Evolutionary conservation across 2,329 filamentous ascomycete genomes (phyloP).

Genomic region (Aspergillus fumigatiaffinis): DNA sequence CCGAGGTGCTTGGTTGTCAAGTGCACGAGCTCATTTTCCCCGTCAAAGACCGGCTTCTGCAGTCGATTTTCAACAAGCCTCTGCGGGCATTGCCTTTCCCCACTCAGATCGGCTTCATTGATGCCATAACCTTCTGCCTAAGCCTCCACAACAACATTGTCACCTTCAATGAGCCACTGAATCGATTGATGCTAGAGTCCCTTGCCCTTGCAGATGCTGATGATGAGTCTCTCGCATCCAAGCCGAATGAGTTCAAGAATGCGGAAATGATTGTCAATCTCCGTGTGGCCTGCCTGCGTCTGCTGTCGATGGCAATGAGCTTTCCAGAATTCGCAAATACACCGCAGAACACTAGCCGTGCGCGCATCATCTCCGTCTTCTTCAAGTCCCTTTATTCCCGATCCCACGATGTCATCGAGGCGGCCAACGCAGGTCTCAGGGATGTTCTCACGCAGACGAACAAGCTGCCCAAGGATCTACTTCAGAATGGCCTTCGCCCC

Average conservation of each 20-base stretch:
- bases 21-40: slow-evolving; percentile 86
- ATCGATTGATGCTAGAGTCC: slow-evolving; percentile 87
- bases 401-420: slow-evolving; percentile 85
- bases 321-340: slow-evolving; percentile 86
- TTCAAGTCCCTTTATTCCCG: slow-evolving; percentile 97
- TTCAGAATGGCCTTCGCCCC: slow-evolving; percentile 89
- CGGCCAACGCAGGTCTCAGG: slow-evolving; percentile 85
- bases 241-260: slow-evolving; percentile 91
- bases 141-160: slow-evolving; percentile 84
- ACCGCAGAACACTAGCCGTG: slow-evolving; percentile 59
- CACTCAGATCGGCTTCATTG: slow-evolving; percentile 96
- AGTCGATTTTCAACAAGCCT: slow-evolving; percentile 92
- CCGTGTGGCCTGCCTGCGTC: slow-evolving; percentile 86
- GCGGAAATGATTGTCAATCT: slow-evolving; percentile 90
- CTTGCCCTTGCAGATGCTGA: slow-evolving; percentile 90
- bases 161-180: slow-evolving; percentile 85
- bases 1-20: slow-evolving; percentile 70
- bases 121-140: slow-evolving; percentile 94
- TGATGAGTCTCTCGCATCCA: slow-evolving; percentile 87
- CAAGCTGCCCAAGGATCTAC: slow-evolving; percentile 88
- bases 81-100: slow-evolving; percentile 87
- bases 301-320: slow-evolving; percentile 87
- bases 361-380: slow-evolving; percentile 84
- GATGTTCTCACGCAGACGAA: slow-evolving; percentile 83
- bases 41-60: slow-evolving; percentile 83